Evolutionary conservation across 2,329 filamentous ascomycete species (phyloP).

Genomic region (Trichocomaceae sp.): DNA sequence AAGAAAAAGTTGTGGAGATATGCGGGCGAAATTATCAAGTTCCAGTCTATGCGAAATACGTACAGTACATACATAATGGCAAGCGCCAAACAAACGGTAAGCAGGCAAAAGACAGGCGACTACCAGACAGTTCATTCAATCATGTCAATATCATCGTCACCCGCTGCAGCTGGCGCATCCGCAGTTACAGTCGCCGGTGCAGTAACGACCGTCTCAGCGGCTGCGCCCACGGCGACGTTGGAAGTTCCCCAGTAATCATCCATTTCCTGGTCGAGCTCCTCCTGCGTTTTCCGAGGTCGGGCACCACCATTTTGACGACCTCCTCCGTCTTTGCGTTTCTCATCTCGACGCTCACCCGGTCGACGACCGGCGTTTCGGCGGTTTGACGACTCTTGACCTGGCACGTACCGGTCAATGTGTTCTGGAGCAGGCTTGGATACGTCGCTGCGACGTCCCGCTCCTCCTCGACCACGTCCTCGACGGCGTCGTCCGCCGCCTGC

Average conservation of each 20-base stretch:
- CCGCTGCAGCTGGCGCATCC: conserved; percentile 23
- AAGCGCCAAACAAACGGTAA: too few relatives aligned
- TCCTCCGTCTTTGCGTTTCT: conserved; percentile 29
- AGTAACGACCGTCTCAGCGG: conserved; percentile 29
- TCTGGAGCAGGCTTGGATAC: conserved; percentile 53
- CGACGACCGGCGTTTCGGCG: conserved; percentile 46
- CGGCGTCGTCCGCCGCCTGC: conserved; percentile 28
- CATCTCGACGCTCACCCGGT: conserved; percentile 36
- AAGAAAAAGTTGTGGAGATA: too few relatives aligned
- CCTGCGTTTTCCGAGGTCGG: conserved; percentile 70
- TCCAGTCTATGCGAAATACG: too few relatives aligned
- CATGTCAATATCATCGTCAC: conserved; percentile 61
- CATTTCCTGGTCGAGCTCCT: conserved; percentile 95
- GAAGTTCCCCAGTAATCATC: conserved; percentile 73
- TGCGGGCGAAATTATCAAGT: too few relatives aligned
- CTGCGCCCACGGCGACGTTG: conserved; percentile 31
- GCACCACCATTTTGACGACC: conserved; percentile 30
- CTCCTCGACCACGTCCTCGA: conserved; percentile 17
- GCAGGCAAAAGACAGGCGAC: too few relatives aligned
- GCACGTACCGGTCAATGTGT: conserved; percentile 73
- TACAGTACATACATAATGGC: too few relatives aligned
- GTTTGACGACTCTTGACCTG: conserved; percentile 45
- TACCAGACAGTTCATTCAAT: conserved; percentile 42
- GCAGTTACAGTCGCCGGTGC: conserved; percentile 13
- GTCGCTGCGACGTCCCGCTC: conserved; percentile 47